Evolutionary conservation across 1,284 basidiomycete species (phyloP), one percentile per base, ranked within the genome.

Genomic region (Ceratobasidium sp.): DNA sequence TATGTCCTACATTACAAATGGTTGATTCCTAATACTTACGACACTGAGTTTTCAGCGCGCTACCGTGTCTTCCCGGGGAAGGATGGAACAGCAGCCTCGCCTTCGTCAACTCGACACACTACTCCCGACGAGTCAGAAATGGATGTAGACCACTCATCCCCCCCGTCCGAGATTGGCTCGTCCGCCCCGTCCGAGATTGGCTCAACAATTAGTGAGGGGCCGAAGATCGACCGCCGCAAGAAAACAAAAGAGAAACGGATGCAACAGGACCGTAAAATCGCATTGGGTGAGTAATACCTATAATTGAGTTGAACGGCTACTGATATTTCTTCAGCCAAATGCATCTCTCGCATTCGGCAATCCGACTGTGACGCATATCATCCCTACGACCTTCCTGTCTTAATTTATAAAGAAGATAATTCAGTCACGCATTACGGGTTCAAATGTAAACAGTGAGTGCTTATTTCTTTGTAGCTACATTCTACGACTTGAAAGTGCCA

Each of bases 401-500:
- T 41, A 1, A n/a, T 62, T n/a, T 22, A 45, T 24, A 7, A 62
- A 6, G 9, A 29, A 1, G 24, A 45, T 6, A 14, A 41, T 36
- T 41, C 59, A 22, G 36, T 41, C 7, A 62, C 59, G 9, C 59
- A 62, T 45, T 45, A 62, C 45, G 29, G 19, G 8, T 62, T 62
- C n/a, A 62, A 62, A 22, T 62, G 59, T 33, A 62, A 62, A 45
- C 17, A 22, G 59, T 62, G 22, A n/a, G 59, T 59, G 7, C 36
- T 31, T 33, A 19, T 15, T 17, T 19, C 11, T 22, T 31, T 31
- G 7, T 14, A 33, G 31, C 29, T 27, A 33, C 7, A 59, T 3
- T 15, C 22, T 41, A 11, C 36, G 6, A 11, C 36, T 41, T 41
- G 11, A 4, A 11, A 1, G 8, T 59, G 3, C n/a, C 8, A 7